These are phyloP conservation scores for Aechmea fasciata DNA, from an alignment of 176 grass and related monocot genomes.

Conservation along the genomic window DNA sequence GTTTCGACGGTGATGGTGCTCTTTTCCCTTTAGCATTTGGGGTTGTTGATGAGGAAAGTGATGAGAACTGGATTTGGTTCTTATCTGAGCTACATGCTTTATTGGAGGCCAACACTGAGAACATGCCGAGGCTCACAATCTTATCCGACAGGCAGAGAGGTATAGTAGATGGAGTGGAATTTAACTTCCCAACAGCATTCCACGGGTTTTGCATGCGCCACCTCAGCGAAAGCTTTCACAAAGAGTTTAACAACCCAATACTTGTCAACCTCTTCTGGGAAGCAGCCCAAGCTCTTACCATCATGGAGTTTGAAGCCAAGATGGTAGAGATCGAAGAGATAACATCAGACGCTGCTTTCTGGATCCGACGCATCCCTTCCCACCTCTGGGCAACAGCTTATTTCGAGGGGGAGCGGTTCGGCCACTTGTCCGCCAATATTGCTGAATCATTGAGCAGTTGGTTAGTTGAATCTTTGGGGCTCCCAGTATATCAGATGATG, in stretches of 20 bases:
- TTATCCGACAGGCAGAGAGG: constrained; percentile 84
- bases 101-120: constrained; percentile 88
- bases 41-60: constrained; percentile 86
- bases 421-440: constrained; percentile 79
- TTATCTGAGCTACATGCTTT: constrained; percentile 80
- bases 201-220: constrained; percentile 89
- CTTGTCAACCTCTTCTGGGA: constrained; percentile 85
- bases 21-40: constrained; percentile 96
- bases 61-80: constrained; percentile 98
- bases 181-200: constrained; percentile 95
- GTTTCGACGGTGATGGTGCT: constrained; percentile 86
- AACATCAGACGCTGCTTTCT: constrained; percentile 76
- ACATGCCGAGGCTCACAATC: constrained; percentile 92
- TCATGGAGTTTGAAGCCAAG: constrained; percentile 87
- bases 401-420: constrained; percentile 83
- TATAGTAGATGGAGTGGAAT: constrained; percentile 88
- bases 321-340: constrained; percentile 84
- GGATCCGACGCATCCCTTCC: constrained; percentile 65
- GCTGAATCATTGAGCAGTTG: constrained; percentile 61
- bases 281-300: constrained; percentile 77
- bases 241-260: constrained; percentile 75
- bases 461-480: constrained; percentile 74
- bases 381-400: constrained; percentile 89
- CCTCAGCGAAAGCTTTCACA: constrained; percentile 77
- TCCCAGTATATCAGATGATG: constrained; percentile 98